Conservation (phyloP, 495 filamentous ascomycete genomes). For the Neurospora sp. region DNA sequence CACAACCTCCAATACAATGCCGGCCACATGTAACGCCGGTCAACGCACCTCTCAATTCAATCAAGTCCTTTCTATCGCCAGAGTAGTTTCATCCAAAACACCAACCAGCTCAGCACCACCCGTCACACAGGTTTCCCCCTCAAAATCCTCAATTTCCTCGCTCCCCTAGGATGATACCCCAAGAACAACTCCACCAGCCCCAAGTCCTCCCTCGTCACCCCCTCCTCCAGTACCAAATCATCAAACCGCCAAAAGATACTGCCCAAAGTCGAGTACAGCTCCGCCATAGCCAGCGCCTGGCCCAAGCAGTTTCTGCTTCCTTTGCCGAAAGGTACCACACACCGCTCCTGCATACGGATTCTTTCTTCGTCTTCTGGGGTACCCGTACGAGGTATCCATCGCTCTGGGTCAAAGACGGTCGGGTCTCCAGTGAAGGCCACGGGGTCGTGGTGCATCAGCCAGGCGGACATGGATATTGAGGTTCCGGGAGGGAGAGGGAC, state of each 20-base stretch:
- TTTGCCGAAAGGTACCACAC: conserved; percentile 34
- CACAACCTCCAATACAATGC: neutral
- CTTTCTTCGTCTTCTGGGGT: conserved; percentile 6
- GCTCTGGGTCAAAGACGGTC: conserved; percentile 30
- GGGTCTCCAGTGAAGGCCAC: conserved; percentile 28
- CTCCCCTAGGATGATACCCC: conserved; percentile 8
- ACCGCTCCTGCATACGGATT: conserved; percentile 21
- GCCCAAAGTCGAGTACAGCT: conserved; percentile 36
- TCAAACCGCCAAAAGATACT: conserved; percentile 28
- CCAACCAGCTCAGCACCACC: neutral
- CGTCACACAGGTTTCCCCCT: neutral
- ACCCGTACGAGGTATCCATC: conserved; percentile 26
- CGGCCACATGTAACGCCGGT: neutral
- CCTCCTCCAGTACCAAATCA: neutral
- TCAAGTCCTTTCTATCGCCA: neutral
- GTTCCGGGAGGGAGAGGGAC: conserved; percentile 9
- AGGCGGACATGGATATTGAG: conserved; percentile 10
- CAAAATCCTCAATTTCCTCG: neutral
- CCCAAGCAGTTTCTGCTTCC: conserved; percentile 41
- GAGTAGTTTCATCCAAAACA: neutral
- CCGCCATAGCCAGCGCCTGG: conserved; percentile 35
- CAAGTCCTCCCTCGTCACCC: conserved; percentile 4
- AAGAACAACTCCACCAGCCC: conserved; percentile 6
- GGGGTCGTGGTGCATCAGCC: conserved; percentile 29
- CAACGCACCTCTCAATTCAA: neutral